phyloP scores from a whole-genome alignment of 768 basidiomycete genomes.

The Clavaria fumosa region DNA sequence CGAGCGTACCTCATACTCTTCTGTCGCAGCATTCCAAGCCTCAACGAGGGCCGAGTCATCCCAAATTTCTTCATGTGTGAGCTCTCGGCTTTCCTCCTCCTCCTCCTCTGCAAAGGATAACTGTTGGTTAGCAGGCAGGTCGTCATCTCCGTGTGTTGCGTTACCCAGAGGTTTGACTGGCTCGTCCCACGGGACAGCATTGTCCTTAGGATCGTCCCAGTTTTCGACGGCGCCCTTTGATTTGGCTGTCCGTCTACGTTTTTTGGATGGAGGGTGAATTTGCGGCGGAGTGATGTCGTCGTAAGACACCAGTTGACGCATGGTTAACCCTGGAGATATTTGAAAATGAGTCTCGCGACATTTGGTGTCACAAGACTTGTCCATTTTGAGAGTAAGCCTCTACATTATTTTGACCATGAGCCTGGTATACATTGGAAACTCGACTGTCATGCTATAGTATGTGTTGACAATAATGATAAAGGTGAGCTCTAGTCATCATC shows the following conservation, averaged over 20 bases:
- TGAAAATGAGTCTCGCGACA: too few species aligned
- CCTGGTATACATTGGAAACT: too few species aligned
- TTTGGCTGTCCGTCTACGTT: constrained; percentile 35
- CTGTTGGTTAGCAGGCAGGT: constrained; percentile 15
- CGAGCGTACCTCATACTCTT: constrained; percentile 52
- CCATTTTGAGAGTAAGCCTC: too few species aligned
- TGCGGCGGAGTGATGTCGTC: constrained; percentile 43
- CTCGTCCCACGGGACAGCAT: constrained; percentile 9
- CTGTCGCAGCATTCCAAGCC: constrained; percentile 74
- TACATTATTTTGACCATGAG: too few species aligned
- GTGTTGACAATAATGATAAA: too few species aligned
- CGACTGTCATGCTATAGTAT: too few species aligned
- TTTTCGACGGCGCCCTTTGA: constrained; percentile 16
- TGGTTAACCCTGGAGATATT: too few species aligned
- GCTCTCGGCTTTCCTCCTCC: constrained; percentile 41
- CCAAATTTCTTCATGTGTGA: constrained; percentile 69
- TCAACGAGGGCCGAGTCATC: constrained; percentile 72
- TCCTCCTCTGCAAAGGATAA: constrained; percentile 21
- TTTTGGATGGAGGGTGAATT: constrained; percentile 33
- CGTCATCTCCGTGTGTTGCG: constrained; percentile 2
- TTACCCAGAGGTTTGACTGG: constrained; percentile 2
- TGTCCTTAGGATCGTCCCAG: constrained; percentile 34
- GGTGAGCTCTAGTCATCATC: constrained; percentile 27
- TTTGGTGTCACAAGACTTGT: too few species aligned
- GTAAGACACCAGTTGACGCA: constrained; percentile 39